phyloP scores from a whole-genome alignment of 2,329 filamentous ascomycete genomes.

The Dothidotthia symphoricarpi region DNA sequence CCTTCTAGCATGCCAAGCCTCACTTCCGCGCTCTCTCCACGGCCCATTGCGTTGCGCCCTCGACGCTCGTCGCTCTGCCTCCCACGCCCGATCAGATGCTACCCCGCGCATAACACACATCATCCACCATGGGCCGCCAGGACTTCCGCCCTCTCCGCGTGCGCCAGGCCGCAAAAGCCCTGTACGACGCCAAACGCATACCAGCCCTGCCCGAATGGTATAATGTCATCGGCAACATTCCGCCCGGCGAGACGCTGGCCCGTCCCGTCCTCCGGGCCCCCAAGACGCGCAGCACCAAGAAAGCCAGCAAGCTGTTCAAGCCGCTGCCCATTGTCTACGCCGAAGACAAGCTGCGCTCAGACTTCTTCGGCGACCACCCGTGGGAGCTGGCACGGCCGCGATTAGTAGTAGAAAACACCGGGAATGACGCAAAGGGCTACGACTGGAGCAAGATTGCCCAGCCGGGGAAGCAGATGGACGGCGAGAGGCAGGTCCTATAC shows the following conservation, averaged over 20 bases:
- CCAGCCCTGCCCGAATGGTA: conserved; percentile 56
- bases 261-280: conserved; percentile 54
- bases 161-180: conserved; percentile 52
- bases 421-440: conserved; percentile 71
- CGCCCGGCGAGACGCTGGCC: conserved; percentile 60
- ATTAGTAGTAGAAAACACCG: conserved; percentile 79
- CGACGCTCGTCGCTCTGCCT: too few relatives aligned
- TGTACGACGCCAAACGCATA: conserved; percentile 48
- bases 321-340: conserved; percentile 75
- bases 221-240: conserved; percentile 55
- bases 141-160: conserved; percentile 54
- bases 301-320: conserved; percentile 74
- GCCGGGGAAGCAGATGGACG: conserved; percentile 71
- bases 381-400: conserved; percentile 93
- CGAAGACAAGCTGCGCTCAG: conserved; percentile 75
- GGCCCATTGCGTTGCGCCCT: not conserved
- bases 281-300: conserved; percentile 44
- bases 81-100: too few relatives aligned
- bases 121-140: conserved; percentile 53
- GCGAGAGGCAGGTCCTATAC: too few relatives aligned
- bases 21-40: not conserved
- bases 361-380: conserved; percentile 91
- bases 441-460: conserved; percentile 82
- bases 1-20: not conserved
- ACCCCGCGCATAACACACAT: too few relatives aligned